Conservation (phyloP, 805 yeast genomes). For the Schizosaccharomyces osmophilus region DNA sequence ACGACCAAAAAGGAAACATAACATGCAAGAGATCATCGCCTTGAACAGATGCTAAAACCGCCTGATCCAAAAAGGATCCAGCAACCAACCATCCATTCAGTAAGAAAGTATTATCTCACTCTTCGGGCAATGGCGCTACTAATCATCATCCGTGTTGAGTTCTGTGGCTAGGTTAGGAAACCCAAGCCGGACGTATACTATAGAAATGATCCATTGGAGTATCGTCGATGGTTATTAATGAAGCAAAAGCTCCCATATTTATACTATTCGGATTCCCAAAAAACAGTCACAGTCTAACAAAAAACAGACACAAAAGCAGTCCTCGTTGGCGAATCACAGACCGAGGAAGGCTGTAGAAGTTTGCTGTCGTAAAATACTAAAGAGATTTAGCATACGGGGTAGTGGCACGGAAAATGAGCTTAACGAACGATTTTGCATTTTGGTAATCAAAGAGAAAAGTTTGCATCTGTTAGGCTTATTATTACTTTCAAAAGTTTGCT, state of each 20-base stretch:
- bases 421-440: no score
- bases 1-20: background rate
- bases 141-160: conserved; percentile 2
- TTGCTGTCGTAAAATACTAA: no score
- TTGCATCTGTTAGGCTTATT: no score
- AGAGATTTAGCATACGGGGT: no score
- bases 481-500: no score
- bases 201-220: conserved; percentile 1
- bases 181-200: conserved; percentile 2
- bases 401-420: no score
- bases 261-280: background rate
- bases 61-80: background rate
- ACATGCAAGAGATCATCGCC: conserved; percentile 1
- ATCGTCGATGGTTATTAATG: background rate
- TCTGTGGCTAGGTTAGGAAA: conserved; percentile 2
- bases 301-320: no score
- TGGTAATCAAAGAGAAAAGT: no score
- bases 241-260: background rate
- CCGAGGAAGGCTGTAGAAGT: no score
- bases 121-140: background rate
- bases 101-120: background rate
- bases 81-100: background rate
- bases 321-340: no score
- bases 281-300: background rate
- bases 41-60: background rate